Evolutionary conservation across 83 land plant species (phyloP), one percentile per base, ranked within the genome.

Genomic region (Picea abies): DNA sequence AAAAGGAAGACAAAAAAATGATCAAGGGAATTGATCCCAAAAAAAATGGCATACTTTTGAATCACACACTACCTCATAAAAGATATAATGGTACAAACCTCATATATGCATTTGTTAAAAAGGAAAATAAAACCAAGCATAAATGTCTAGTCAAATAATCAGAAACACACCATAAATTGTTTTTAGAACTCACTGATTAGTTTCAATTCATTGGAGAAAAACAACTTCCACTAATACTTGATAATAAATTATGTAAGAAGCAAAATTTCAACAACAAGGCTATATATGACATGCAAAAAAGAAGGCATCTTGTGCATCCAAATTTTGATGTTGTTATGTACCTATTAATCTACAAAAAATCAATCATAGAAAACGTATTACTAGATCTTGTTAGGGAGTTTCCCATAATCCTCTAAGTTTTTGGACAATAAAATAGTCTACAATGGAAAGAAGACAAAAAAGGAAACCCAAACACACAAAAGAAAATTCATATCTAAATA

Each of bases 21-120:
- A 92, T 92, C 39, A 92, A 56, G 5, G n/a, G n/a, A n/a, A n/a
- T n/a, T n/a, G 94, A 92, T 37, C 94, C 92, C 14, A 92, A 20
- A n/a, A n/a, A 92, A 9, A 63, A 84, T 67, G 29, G 88, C 82
- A 69, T 86, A 7, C 79, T 26, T 89, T 76, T 85, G 83, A 25
- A 90, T 86, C 12, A 88, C 68, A 75, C 86, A 84, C 80, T 89
- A 90, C 14, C 89, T 90, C 67, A 75, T 49, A 47, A 90, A 73
- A 16, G 90, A 90, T 32, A 89, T 90, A 62, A 86, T 76, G 15
- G 82, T 77, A 19, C 87, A 85, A 19, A 92, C 84, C 63, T 14
- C 76, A 90, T 80, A 72, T 84, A 90, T 16, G 86, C 71, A 71
- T 87, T 90, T 92, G 89, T 79, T 63, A 56, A 82, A 4, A 80